Conservation (phyloP, 2,329 filamentous ascomycete genomes). For the Rhytidhysteron rufulum region DNA sequence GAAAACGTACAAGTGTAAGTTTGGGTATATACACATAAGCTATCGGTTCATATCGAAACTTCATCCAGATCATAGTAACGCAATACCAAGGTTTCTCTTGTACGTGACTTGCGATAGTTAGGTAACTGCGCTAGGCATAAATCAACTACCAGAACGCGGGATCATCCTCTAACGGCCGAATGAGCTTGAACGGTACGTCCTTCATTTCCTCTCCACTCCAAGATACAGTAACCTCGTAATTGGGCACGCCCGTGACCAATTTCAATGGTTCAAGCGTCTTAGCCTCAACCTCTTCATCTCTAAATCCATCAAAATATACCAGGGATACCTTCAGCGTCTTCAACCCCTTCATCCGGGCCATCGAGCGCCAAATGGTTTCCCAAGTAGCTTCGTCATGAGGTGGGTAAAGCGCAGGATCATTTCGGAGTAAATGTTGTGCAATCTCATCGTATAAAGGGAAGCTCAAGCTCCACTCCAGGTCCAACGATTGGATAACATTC, state of each 20-base stretch:
- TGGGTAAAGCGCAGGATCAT: conserved; percentile 14
- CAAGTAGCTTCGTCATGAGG: conserved; percentile 21
- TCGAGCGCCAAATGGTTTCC: conserved; percentile 20
- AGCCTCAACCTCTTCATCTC: conserved; percentile 13
- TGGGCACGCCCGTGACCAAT: conserved; percentile 9
- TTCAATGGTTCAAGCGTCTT: conserved; percentile 14
- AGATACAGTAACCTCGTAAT: conserved; percentile 15
- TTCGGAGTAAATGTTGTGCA: conserved; percentile 13
- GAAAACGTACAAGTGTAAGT: no score
- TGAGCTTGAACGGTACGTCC: conserved; percentile 29
- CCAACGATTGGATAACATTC: conserved; percentile 11
- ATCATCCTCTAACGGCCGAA: no score
- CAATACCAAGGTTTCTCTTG: no score
- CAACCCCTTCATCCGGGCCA: conserved; percentile 14
- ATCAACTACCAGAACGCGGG: no score
- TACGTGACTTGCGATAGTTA: no score
- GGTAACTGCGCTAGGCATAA: no score
- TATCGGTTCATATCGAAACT: no score
- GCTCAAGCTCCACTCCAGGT: conserved; percentile 15
- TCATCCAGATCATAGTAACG: no score
- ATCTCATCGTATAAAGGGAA: conserved; percentile 20
- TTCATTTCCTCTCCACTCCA: conserved; percentile 13
- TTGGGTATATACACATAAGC: no score
- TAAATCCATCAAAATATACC: conserved; percentile 17
- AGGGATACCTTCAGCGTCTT: conserved; percentile 12